Conservation (phyloP, 495 filamentous ascomycete species). For the Chaetomidium leptoderma region DNA sequence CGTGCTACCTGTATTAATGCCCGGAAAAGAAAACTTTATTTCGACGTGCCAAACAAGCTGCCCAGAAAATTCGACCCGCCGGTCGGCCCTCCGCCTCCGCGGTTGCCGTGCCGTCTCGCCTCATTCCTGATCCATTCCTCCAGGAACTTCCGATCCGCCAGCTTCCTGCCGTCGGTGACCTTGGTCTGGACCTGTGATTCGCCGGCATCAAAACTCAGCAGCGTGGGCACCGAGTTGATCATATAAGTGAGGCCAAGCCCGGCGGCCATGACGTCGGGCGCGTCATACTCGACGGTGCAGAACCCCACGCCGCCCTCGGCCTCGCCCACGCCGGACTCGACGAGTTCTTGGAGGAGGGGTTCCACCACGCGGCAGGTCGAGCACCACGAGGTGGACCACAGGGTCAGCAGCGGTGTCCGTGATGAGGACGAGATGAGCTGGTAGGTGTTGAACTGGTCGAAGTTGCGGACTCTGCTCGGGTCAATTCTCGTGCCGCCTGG, state of each 20-base stretch:
- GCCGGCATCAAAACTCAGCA: conserved; percentile 60
- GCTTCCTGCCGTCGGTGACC: conserved; percentile 48
- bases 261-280: conserved; percentile 51
- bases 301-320: conserved; percentile 56
- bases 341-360: conserved; percentile 49
- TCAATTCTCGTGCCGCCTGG: background rate
- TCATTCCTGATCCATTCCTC: conserved; percentile 58
- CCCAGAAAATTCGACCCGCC: conserved; percentile 16
- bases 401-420: conserved; percentile 57
- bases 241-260: conserved; percentile 54
- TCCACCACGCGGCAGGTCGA: conserved; percentile 52
- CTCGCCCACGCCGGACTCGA: conserved; percentile 57
- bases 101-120: conserved; percentile 45
- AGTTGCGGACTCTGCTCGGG: conserved; percentile 48
- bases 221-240: conserved; percentile 63
- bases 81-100: conserved; percentile 42
- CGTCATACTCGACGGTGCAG: conserved; percentile 60
- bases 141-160: conserved; percentile 53
- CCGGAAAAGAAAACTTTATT: conserved; percentile 1
- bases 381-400: conserved; percentile 68
- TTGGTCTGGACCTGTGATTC: conserved; percentile 54
- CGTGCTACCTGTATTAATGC: too few species aligned
- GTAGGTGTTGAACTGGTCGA: conserved; percentile 58
- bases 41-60: conserved; percentile 39
- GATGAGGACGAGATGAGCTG: conserved; percentile 55